Evolutionary conservation across 2,329 filamentous ascomycete genomes (phyloP).

Genomic region (Fulvia fulva): DNA sequence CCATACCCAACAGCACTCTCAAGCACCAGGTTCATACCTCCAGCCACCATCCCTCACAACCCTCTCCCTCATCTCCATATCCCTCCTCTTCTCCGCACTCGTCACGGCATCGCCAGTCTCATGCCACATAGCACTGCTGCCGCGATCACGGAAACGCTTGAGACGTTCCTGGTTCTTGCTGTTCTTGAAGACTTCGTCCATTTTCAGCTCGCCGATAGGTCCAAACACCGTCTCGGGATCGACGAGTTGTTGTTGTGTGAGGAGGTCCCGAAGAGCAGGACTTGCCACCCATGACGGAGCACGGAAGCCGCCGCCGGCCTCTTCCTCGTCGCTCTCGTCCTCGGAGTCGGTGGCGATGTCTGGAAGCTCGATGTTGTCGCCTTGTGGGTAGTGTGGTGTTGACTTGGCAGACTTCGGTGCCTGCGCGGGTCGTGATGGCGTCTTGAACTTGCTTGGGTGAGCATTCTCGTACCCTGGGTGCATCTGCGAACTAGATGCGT

Average conservation of each 20-base stretch:
- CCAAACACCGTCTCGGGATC: constrained; percentile 87
- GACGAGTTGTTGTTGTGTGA: constrained; percentile 77
- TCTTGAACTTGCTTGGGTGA: constrained; percentile 54
- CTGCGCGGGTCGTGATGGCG: constrained; percentile 56
- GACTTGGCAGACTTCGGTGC: constrained; percentile 61
- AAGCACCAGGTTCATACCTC: constrained; percentile 53
- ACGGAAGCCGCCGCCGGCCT: constrained; percentile 47
- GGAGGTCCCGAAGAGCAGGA: constrained; percentile 70
- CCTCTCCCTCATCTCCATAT: constrained; percentile 73
- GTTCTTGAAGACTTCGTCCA: constrained; percentile 88
- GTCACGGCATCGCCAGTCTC: constrained; percentile 71
- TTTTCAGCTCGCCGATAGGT: constrained; percentile 78
- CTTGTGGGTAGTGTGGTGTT: constrained; percentile 81
- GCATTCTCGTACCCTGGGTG: constrained; percentile 9
- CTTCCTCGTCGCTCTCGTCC: constrained; percentile 67
- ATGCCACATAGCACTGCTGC: constrained; percentile 92
- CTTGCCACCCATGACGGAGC: constrained; percentile 85
- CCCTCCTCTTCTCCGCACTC: constrained; percentile 78
- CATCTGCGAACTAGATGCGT: constrained; percentile 31
- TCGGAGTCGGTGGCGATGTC: constrained; percentile 96
- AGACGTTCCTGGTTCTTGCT: constrained; percentile 74
- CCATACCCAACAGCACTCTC: neutral
- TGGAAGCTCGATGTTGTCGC: constrained; percentile 85
- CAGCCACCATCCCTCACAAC: constrained; percentile 81
- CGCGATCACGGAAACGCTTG: constrained; percentile 84